Evolutionary conservation across 257 asterid genomes (phyloP).

Genomic region (Ophiorrhiza pumila): DNA sequence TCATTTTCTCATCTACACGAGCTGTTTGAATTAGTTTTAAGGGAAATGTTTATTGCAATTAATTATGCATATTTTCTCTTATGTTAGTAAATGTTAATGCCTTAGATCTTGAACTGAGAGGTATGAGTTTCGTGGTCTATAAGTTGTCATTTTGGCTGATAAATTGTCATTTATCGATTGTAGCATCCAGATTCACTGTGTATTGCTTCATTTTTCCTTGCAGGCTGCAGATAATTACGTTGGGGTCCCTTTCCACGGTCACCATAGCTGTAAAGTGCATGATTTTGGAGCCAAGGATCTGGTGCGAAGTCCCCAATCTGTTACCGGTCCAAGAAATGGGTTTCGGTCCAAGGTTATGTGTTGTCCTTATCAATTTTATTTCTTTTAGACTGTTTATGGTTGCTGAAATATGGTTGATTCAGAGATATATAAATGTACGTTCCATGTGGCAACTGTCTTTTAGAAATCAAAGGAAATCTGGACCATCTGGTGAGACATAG

Average conservation of each 20-base stretch:
- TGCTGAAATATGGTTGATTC: background rate
- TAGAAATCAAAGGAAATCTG: constrained; percentile 3
- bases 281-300: constrained; percentile 29
- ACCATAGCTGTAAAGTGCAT: constrained; percentile 27
- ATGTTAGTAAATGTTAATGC: background rate
- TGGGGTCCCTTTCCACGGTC: constrained; percentile 36
- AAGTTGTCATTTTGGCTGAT: background rate
- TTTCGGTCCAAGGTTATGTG: constrained; percentile 37
- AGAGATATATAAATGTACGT: background rate
- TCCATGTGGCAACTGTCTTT: background rate
- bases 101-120: background rate
- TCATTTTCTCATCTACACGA: background rate
- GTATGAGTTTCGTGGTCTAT: background rate
- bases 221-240: constrained; percentile 38
- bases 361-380: constrained; percentile 5
- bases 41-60: background rate
- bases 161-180: background rate
- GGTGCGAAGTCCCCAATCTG: constrained; percentile 41
- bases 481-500: constrained; percentile 3
- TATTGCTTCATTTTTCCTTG: constrained; percentile 3
- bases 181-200: constrained; percentile 4
- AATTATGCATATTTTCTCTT: background rate
- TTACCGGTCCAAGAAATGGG: constrained; percentile 43
- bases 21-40: background rate
- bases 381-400: background rate